Percentiles rank a stretch among this genome's conserved stretches.
Conservation (phyloP, 2,329 filamentous ascomycete species). For the Zasmidium angulare region DNA sequence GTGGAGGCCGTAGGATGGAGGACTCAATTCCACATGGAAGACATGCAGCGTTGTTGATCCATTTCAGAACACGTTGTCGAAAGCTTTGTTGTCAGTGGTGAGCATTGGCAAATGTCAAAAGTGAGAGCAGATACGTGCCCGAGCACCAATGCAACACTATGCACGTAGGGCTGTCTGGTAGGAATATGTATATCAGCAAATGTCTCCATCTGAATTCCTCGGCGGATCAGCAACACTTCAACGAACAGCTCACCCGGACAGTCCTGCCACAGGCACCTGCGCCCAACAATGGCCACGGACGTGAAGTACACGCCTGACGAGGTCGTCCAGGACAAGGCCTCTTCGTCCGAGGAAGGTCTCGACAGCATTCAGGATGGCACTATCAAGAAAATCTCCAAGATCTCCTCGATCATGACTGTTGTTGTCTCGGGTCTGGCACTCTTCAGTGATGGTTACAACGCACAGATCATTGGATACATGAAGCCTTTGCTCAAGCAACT, state of each 20-base stretch:
- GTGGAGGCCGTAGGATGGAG: not conserved
- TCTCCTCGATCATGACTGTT: slow-evolving; percentile 44
- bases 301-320: not conserved
- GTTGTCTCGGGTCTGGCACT: slow-evolving; percentile 49
- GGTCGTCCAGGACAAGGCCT: not conserved
- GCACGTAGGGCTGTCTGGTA: not conserved
- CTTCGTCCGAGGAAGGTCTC: slow-evolving; percentile 7
- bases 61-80: not conserved
- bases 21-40: not conserved
- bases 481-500: slow-evolving; percentile 39
- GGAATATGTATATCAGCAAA: not conserved
- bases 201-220: not conserved
- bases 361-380: slow-evolving; percentile 4
- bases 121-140: not conserved
- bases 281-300: not conserved
- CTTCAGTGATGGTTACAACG: slow-evolving; percentile 35
- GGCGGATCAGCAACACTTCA: not conserved
- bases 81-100: not conserved
- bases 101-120: not conserved
- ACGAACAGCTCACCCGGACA: not conserved
- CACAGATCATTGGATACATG: slow-evolving; percentile 48
- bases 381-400: slow-evolving; percentile 15
- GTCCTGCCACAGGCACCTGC: not conserved
- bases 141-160: not conserved
- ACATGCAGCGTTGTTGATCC: not conserved